Evolutionary conservation across 192 early-diverging fungal species (phyloP).

Genomic region (Coemansia sp.): DNA sequence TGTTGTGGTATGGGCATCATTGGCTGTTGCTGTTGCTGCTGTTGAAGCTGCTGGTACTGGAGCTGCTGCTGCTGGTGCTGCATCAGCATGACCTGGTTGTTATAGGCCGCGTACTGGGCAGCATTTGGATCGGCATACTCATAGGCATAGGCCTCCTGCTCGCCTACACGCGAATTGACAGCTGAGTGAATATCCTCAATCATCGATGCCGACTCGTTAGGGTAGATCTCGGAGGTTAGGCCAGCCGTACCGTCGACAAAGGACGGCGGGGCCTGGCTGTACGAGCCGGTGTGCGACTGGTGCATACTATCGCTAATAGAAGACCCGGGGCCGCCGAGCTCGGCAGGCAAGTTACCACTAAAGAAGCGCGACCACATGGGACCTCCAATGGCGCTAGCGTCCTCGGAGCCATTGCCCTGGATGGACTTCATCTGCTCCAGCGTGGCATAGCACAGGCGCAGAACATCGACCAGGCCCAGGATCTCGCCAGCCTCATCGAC

Average conservation of each 20-base stretch:
- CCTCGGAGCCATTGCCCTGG: slow-evolving; percentile 39
- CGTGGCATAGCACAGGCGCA: slow-evolving; percentile 78
- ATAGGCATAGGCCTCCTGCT: slow-evolving; percentile 43
- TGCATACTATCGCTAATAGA: slow-evolving; percentile 62
- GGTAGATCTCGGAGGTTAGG: slow-evolving; percentile 50
- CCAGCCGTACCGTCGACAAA: slow-evolving; percentile 45
- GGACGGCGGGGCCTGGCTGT: slow-evolving; percentile 39
- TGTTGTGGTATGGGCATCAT: slow-evolving; percentile 50
- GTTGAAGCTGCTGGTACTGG: slow-evolving; percentile 27
- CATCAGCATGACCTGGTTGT: slow-evolving; percentile 38
- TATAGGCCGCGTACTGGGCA: slow-evolving; percentile 36
- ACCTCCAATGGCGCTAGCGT: slow-evolving; percentile 25
- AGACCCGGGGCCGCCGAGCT: slow-evolving; percentile 66
- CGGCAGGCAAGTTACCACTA: slow-evolving; percentile 60
- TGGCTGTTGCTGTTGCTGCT: slow-evolving; percentile 26
- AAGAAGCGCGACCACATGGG: slow-evolving; percentile 83
- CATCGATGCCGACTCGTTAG: slow-evolving; percentile 56
- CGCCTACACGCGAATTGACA: slow-evolving; percentile 57
- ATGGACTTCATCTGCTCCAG: slow-evolving; percentile 78
- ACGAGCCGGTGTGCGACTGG: slow-evolving; percentile 22
- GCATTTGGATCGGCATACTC: slow-evolving; percentile 26
- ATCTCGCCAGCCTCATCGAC: slow-evolving; percentile 67
- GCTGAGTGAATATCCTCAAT: slow-evolving; percentile 56
- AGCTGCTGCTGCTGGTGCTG: slow-evolving; percentile 32
- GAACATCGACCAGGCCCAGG: slow-evolving; percentile 78